Conservation (phyloP, 1,139 yeast species). For the Saccharomycopsis phalli region DNA sequence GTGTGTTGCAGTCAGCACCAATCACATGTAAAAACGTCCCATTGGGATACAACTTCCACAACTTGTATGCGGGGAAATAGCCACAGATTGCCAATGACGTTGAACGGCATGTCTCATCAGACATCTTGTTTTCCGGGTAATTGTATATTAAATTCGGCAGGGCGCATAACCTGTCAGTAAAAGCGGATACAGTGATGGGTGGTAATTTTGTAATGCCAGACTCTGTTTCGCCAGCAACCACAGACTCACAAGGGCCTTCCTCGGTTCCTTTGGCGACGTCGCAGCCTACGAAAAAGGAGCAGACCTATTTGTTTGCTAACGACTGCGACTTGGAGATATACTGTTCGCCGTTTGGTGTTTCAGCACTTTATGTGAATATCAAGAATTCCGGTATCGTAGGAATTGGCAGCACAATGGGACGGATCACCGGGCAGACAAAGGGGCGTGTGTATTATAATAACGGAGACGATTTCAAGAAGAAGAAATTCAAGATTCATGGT, state of each 20-base stretch:
- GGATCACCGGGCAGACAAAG: constrained; percentile 43
- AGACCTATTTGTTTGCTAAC: constrained; percentile 38
- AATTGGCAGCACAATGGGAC: constrained; percentile 51
- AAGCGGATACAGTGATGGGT: too few relatives aligned
- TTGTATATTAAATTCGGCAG: too few relatives aligned
- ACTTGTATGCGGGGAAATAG: too few relatives aligned
- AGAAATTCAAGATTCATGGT: constrained; percentile 46
- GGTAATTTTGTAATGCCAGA: neutral
- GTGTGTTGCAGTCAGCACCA: too few relatives aligned
- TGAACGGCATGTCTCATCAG: too few relatives aligned
- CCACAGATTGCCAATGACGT: too few relatives aligned
- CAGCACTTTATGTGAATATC: constrained; percentile 45
- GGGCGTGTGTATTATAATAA: constrained; percentile 47
- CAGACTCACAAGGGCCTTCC: constrained; percentile 3
- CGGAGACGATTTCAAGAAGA: constrained; percentile 38
- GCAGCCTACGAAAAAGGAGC: constrained; percentile 15
- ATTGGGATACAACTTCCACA: too few relatives aligned
- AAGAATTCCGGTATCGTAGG: constrained; percentile 47
- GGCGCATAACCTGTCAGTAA: too few relatives aligned
- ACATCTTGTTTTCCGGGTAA: too few relatives aligned
- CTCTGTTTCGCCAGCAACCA: neutral
- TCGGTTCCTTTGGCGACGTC: constrained; percentile 17
- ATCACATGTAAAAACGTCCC: too few relatives aligned
- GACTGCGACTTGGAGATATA: constrained; percentile 48
- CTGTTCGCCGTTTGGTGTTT: constrained; percentile 52